phyloP scores from a whole-genome alignment of 2,329 filamentous ascomycete genomes.

The Venturia asperata region DNA sequence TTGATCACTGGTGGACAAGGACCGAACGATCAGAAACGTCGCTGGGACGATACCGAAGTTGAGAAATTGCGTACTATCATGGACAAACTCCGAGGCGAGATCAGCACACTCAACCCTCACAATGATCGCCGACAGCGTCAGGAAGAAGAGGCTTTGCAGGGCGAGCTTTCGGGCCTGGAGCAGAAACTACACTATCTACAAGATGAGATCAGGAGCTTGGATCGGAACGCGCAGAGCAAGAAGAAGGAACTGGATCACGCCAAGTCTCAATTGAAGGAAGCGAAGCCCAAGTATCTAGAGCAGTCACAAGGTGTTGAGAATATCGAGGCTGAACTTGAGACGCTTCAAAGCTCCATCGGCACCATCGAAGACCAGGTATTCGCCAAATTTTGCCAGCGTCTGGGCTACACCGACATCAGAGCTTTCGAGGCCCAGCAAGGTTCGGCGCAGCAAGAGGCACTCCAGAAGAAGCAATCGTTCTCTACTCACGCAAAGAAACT shows the following conservation, averaged over 20 bases:
- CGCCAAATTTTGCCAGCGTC: constrained; percentile 70
- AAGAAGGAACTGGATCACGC: constrained; percentile 70
- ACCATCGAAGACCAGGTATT: constrained; percentile 87
- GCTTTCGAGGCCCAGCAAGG: constrained; percentile 93
- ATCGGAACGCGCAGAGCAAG: constrained; percentile 79
- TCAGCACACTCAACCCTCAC: constrained; percentile 60
- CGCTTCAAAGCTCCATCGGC: constrained; percentile 59
- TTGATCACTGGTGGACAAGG: constrained; percentile 93
- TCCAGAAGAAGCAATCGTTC: constrained; percentile 79
- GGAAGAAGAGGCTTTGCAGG: constrained; percentile 74
- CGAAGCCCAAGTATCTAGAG: constrained; percentile 69
- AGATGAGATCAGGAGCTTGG: constrained; percentile 69
- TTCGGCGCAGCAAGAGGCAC: constrained; percentile 81
- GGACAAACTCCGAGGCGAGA: constrained; percentile 68
- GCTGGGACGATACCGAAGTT: constrained; percentile 85
- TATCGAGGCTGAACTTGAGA: constrained; percentile 49
- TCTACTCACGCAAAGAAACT: constrained; percentile 65
- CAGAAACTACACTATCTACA: constrained; percentile 58
- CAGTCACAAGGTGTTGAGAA: constrained; percentile 62
- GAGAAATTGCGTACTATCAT: constrained; percentile 73
- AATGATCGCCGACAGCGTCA: constrained; percentile 66
- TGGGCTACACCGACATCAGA: constrained; percentile 83
- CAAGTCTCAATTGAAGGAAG: constrained; percentile 64
- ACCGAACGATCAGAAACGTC: constrained; percentile 63
- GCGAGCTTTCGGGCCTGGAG: constrained; percentile 72